Percentiles rank a stretch among this genome's conserved stretches.
These are phyloP conservation scores for Ogataea hybrid DNA, from an alignment of 1,139 yeast species.

Conservation along the genomic window DNA sequence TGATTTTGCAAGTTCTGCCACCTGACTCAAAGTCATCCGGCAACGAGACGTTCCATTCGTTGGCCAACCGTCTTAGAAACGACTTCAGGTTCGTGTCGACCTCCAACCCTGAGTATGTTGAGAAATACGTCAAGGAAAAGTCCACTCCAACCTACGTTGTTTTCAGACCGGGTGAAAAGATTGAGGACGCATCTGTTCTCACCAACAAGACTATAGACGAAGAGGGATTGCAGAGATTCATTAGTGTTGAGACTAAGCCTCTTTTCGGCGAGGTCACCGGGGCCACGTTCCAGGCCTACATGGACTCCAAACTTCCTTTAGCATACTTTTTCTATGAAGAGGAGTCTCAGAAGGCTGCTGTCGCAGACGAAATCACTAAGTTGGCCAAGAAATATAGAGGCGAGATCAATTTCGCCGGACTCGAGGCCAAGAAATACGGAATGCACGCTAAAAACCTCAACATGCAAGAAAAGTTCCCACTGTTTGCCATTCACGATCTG, in stretches of 20 bases:
- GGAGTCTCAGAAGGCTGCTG: slow-evolving; percentile 62
- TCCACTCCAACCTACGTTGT: slow-evolving; percentile 48
- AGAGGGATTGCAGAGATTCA: slow-evolving; percentile 49
- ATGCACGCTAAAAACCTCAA: slow-evolving; percentile 87
- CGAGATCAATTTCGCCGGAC: slow-evolving; percentile 79
- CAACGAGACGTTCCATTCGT: slow-evolving; percentile 48
- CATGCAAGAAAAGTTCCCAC: slow-evolving; percentile 85
- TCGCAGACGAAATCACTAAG: slow-evolving; percentile 50
- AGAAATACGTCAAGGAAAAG: slow-evolving; percentile 40
- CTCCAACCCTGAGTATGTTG: slow-evolving; percentile 43
- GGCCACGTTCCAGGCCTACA: slow-evolving; percentile 72
- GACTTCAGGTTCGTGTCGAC: slow-evolving; percentile 61
- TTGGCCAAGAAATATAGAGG: slow-evolving; percentile 80
- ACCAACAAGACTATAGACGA: slow-evolving; percentile 38
- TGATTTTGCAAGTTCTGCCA: slow-evolving; percentile 51
- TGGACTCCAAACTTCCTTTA: slow-evolving; percentile 71
- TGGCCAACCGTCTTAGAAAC: slow-evolving; percentile 62
- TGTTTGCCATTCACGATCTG: slow-evolving; percentile 83
- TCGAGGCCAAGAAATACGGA: slow-evolving; percentile 80
- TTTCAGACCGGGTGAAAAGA: slow-evolving; percentile 40
- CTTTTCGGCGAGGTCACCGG: slow-evolving; percentile 90
- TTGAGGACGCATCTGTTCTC: slow-evolving; percentile 42
- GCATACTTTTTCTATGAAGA: slow-evolving; percentile 83
- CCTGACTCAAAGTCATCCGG: slow-evolving; percentile 36
- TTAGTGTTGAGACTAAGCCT: slow-evolving; percentile 74